Conservation (phyloP, 1,284 basidiomycete species). For the Tausonia pullulans region DNA sequence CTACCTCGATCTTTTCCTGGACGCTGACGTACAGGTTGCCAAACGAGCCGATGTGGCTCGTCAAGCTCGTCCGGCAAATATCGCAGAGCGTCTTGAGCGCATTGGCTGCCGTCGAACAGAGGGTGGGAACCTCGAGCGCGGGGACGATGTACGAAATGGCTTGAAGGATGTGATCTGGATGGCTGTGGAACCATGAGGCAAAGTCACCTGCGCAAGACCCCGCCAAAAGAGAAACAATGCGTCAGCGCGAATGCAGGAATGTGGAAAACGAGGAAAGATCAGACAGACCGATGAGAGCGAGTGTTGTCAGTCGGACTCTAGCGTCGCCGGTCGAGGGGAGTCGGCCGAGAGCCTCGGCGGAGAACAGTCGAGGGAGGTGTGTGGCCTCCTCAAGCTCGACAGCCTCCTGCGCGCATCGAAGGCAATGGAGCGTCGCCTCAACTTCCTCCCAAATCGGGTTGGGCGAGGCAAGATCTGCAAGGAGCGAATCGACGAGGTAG, state of each 20-base stretch:
- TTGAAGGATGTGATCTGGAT: constrained; percentile 38
- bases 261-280: neutral
- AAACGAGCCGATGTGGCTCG: constrained; percentile 70
- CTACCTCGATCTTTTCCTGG: constrained; percentile 52
- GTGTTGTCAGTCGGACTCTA: constrained; percentile 57
- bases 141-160: constrained; percentile 61
- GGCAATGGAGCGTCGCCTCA: constrained; percentile 70
- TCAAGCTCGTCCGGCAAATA: constrained; percentile 64
- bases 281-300: constrained; percentile 54
- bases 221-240: neutral
- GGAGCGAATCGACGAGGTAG: constrained; percentile 52
- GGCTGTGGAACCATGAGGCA: constrained; percentile 65
- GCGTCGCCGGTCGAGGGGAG: constrained; percentile 53
- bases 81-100: constrained; percentile 75
- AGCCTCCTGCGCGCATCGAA: constrained; percentile 74
- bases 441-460: constrained; percentile 46
- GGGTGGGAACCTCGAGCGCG: constrained; percentile 49
- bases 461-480: constrained; percentile 39
- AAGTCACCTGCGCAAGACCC: constrained; percentile 50
- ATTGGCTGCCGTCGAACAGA: constrained; percentile 64
- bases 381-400: constrained; percentile 59
- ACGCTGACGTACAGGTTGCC: constrained; percentile 66
- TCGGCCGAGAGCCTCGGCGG: constrained; percentile 51
- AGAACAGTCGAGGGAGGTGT: constrained; percentile 57
- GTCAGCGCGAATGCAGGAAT: neutral